Base-by-base conservation (phyloP, 2,329 filamentous ascomycete species). In the Xylariomycetidae sp. region DNA sequence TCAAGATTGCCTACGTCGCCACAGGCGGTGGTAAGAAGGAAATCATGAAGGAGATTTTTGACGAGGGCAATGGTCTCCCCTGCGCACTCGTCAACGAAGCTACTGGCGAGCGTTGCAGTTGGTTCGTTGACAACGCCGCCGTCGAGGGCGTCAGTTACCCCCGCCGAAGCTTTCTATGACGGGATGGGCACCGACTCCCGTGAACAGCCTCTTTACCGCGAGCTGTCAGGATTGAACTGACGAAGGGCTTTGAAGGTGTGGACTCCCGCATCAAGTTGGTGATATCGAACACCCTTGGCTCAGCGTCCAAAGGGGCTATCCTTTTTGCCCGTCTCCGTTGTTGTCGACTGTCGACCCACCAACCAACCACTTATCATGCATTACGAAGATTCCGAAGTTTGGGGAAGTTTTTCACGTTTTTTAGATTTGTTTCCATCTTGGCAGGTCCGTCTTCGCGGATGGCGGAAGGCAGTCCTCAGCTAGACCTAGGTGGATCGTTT, bases 1-100 rank as follows among this genome's bases (percentile, higher is more conserved):
- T 89, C 42, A 86, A 82, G 63, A 81, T 97, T 48, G 90, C 82
- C 28, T 98, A 97, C 56, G 82, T 98, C 26, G 88, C 88, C 10
- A 96, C 89, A 2, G 92, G 92, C 8, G 84, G 58, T 3, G 84
- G 82, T 33, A 98, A 98, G 79, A 86, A 87, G 73, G 86, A 85
- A 3, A 83, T 97, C 34, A 72, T 97, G 75, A 92, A 88, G 74
- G 70, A 85, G 56, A 96, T 97, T 49, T 94, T 98, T 56, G 87
- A 92, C 59, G 80, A 87, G 45, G 82, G 85, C 46, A 80, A 82
- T 7, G 80, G 77, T 22, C 69, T 97, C 39, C 92, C 92, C 2
- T 95, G 88, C 57, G 80, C 86, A 1, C 69, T 97, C 45, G 82
- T 98, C 53, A 98, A 98, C 59, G 77, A 85, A 50, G 79, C 77